These are phyloP conservation scores for Sphaerulina populicola DNA, from an alignment of 2,329 filamentous ascomycete species.

Conservation along the genomic window DNA sequence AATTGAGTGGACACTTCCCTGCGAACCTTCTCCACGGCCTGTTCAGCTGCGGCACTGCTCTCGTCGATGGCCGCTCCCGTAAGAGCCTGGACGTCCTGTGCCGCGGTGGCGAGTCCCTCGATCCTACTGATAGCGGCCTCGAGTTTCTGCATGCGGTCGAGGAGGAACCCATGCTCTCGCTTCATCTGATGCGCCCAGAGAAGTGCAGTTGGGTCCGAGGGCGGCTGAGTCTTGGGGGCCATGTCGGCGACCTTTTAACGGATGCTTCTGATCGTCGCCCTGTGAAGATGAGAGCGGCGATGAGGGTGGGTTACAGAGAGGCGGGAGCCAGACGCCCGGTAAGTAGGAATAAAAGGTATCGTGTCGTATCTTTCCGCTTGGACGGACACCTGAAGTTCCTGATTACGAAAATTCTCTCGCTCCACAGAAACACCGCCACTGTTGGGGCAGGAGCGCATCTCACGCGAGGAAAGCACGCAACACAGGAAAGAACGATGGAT, in stretches of 20 bases:
- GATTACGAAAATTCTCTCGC: neutral
- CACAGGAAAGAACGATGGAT: constrained; percentile 7
- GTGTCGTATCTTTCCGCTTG: neutral
- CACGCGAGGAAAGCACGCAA: neutral
- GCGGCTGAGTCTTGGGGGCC: constrained; percentile 11
- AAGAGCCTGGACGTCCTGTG: constrained; percentile 16
- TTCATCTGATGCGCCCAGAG: constrained; percentile 38
- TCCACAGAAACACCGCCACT: neutral
- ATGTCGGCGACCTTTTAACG: constrained; percentile 1
- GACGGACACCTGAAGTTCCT: neutral
- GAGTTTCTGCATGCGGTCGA: constrained; percentile 32
- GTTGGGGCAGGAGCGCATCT: neutral
- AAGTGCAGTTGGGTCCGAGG: constrained; percentile 25
- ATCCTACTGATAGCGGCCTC: constrained; percentile 22
- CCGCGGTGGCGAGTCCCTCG: constrained; percentile 4
- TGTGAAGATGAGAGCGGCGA: neutral
- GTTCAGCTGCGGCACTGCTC: neutral
- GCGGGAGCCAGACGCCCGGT: too few relatives aligned
- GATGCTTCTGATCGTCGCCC: neutral
- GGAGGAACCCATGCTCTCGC: constrained; percentile 32
- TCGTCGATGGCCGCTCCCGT: constrained; percentile 2
- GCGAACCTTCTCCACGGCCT: constrained; percentile 8
- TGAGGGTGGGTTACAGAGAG: too few relatives aligned
- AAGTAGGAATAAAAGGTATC: neutral
- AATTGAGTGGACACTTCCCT: constrained; percentile 13